Conservation (phyloP, 1,284 basidiomycete genomes). For the Ceratobasidium sp. region DNA sequence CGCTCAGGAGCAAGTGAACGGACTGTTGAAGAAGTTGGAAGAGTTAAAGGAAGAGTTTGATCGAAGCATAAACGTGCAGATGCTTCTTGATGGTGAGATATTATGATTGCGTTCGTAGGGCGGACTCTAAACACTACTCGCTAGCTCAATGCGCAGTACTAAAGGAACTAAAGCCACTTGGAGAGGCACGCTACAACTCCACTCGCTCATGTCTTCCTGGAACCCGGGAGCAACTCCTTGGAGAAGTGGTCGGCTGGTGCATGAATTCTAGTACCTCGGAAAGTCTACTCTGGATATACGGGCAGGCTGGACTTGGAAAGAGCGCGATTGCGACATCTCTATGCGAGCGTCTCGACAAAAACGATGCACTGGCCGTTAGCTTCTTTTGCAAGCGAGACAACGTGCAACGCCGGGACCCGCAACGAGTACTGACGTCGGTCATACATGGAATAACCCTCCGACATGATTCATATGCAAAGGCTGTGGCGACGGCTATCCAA, state of each 20-base stretch:
- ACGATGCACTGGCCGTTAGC: not conserved
- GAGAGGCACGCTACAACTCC: not conserved
- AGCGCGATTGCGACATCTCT: constrained; percentile 27
- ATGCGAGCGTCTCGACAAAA: not conserved
- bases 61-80: not conserved
- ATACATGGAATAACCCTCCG: not conserved
- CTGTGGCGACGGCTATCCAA: not conserved
- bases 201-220: not conserved
- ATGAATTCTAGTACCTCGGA: not conserved
- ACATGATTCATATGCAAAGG: not conserved
- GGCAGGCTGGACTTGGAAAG: constrained; percentile 36
- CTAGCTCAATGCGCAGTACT: not conserved
- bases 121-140: not conserved
- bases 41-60: not conserved
- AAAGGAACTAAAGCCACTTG: not conserved
- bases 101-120: too few species aligned
- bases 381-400: constrained; percentile 44
- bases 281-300: constrained; percentile 18
- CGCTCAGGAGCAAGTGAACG: constrained; percentile 5
- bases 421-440: not conserved
- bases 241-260: not conserved
- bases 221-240: not conserved
- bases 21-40: not conserved
- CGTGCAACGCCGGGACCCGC: constrained; percentile 3
- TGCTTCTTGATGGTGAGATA: not conserved